Conservation (phyloP, 2,329 filamentous ascomycete species). For the Aspergillus proliferans region DNA sequence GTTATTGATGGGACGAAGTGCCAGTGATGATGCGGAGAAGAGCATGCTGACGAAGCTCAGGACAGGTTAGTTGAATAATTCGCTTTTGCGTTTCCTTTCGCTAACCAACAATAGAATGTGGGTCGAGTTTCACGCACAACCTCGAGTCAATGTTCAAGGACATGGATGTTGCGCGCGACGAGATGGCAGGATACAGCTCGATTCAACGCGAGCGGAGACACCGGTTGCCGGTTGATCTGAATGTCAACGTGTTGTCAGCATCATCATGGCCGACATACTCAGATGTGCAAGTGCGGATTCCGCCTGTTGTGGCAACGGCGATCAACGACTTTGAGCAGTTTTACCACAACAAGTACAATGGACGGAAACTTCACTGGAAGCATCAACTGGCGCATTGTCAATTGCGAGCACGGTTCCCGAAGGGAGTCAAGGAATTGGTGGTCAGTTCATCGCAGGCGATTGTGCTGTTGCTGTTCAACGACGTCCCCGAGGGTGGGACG, state of each 20-base stretch:
- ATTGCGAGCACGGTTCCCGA: slow-evolving; percentile 72
- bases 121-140: slow-evolving; percentile 90
- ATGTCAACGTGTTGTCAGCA: slow-evolving; percentile 83
- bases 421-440: slow-evolving; percentile 76
- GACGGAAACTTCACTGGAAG: slow-evolving; percentile 83
- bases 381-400: slow-evolving; percentile 88
- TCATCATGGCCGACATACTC: slow-evolving; percentile 90
- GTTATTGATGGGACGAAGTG: slow-evolving; percentile 83
- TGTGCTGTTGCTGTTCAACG: slow-evolving; percentile 85
- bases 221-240: slow-evolving; percentile 61
- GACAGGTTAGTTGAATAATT: slow-evolving; percentile 45
- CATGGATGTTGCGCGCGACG: slow-evolving; percentile 84
- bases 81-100: slow-evolving; percentile 1
- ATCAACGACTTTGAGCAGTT: slow-evolving; percentile 76
- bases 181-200: slow-evolving; percentile 81
- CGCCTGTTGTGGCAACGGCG: slow-evolving; percentile 66
- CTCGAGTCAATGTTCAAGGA: slow-evolving; percentile 99
- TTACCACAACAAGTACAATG: slow-evolving; percentile 85
- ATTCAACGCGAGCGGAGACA: slow-evolving; percentile 56
- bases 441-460: slow-evolving; percentile 90
- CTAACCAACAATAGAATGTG: slow-evolving; percentile 60
- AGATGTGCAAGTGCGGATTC: slow-evolving; percentile 68
- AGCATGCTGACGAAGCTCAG: slow-evolving; percentile 91
- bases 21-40: slow-evolving; percentile 88
- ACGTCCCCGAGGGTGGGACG: slow-evolving; percentile 54